Evolutionary conservation across 2,329 filamentous ascomycete species (phyloP).

Genomic region (Epichloe elymi): DNA sequence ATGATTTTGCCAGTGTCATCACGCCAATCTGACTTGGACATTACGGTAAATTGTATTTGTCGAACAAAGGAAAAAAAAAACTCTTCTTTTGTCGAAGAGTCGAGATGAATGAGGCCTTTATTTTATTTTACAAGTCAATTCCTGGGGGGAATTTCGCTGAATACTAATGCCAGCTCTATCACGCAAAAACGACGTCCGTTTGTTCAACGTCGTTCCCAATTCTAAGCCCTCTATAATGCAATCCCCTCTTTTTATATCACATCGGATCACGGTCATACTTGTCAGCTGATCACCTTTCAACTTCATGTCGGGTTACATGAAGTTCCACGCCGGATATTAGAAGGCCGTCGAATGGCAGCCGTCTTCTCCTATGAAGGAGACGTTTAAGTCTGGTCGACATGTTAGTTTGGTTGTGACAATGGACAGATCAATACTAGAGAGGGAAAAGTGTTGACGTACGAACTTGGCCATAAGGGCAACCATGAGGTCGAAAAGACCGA

Average conservation of each 20-base stretch:
- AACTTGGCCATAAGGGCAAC: constrained; percentile 91
- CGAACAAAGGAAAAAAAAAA: constrained; percentile 13
- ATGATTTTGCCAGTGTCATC: neutral
- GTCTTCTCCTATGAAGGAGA: constrained; percentile 19
- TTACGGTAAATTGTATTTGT: constrained; percentile 3
- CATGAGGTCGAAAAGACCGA: constrained; percentile 81
- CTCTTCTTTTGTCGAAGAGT: constrained; percentile 20
- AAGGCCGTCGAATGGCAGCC: constrained; percentile 24
- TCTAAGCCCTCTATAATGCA: constrained; percentile 30
- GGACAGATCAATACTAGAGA: neutral
- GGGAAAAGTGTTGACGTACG: constrained; percentile 36
- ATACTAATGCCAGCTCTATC: constrained; percentile 22
- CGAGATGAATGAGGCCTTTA: constrained; percentile 26
- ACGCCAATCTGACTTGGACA: constrained; percentile 14
- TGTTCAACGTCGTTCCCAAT: constrained; percentile 21
- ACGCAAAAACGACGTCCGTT: constrained; percentile 20
- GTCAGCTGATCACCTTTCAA: constrained; percentile 14
- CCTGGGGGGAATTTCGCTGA: constrained; percentile 18
- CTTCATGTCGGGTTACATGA: constrained; percentile 14
- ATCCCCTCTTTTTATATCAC: constrained; percentile 23
- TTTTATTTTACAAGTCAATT: constrained; percentile 31
- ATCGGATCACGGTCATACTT: constrained; percentile 17
- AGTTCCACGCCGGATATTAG: constrained; percentile 18
- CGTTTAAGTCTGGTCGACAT: constrained; percentile 22
- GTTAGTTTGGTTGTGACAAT: constrained; percentile 4